Percentiles rank a stretch among this genome's conserved stretches.
phyloP scores from a whole-genome alignment of 768 basidiomycete species.

The Leccinum sublutescens region DNA sequence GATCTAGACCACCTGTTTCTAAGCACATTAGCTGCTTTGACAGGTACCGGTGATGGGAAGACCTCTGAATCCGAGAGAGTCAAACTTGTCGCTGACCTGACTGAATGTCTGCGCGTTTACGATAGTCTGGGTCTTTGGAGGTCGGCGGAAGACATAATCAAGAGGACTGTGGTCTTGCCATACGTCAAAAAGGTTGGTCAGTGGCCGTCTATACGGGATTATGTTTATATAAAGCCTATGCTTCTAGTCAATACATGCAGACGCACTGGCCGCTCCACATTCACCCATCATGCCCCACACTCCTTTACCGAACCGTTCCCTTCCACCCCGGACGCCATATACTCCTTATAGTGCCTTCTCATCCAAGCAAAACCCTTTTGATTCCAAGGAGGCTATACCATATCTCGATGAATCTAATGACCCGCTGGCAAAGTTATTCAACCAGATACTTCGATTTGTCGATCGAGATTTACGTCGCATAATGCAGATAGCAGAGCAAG shows the following conservation, averaged over 20 bases:
- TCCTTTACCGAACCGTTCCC: conserved; percentile 47
- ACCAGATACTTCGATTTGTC: conserved; percentile 76
- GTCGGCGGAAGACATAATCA: conserved; percentile 85
- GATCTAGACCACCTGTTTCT: conserved; percentile 86
- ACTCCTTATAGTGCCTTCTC: conserved; percentile 50
- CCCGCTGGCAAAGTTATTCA: conserved; percentile 75
- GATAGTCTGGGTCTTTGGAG: conserved; percentile 78
- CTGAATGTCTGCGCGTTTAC: conserved; percentile 78
- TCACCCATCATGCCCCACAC: conserved; percentile 79
- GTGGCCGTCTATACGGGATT: conserved; percentile 8
- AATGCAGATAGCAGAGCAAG: conserved; percentile 74
- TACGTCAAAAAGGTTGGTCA: conserved; percentile 79
- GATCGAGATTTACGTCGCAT: conserved; percentile 71
- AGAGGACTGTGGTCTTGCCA: conserved; percentile 63
- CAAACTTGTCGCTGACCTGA: conserved; percentile 63
- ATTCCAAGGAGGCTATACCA: conserved; percentile 34
- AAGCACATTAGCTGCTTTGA: conserved; percentile 52
- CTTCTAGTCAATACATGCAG: conserved; percentile 68
- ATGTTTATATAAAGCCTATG: background rate
- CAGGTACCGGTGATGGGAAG: conserved; percentile 47
- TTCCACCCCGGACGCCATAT: conserved; percentile 54
- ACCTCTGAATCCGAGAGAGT: conserved; percentile 61
- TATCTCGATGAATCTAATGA: conserved; percentile 67
- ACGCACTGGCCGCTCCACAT: conserved; percentile 63
- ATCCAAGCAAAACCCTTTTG: conserved; percentile 41